These are phyloP conservation scores for Scheffersomyces amazonensis DNA, from an alignment of 805 yeast genomes.

Conservation along the genomic window DNA sequence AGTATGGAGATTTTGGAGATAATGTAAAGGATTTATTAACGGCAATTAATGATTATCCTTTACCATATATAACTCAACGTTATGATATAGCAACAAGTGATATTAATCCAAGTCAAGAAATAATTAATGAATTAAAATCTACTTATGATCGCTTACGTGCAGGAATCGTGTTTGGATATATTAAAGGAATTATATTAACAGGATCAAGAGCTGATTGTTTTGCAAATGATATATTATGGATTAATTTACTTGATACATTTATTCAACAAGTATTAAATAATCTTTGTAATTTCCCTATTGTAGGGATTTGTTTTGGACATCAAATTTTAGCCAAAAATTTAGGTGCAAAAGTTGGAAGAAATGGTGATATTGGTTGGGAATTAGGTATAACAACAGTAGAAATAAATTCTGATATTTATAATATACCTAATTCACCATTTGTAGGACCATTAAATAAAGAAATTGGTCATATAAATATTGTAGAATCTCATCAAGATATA, in stretches of 20 bases:
- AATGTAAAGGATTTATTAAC: conserved; percentile 33
- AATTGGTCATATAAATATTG: conserved; percentile 28
- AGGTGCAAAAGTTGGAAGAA: conserved; percentile 58
- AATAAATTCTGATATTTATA: conserved; percentile 40
- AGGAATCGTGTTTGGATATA: conserved; percentile 20
- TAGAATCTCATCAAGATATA: conserved; percentile 39
- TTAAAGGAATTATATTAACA: conserved; percentile 47
- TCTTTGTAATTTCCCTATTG: conserved; percentile 34
- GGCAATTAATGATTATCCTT: conserved; percentile 14
- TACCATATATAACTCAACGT: conserved; percentile 11
- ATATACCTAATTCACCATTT: conserved; percentile 19
- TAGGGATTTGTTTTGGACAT: conserved; percentile 87
- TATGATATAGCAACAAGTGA: conserved; percentile 34
- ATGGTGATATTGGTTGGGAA: conserved; percentile 67
- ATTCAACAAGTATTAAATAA: conserved; percentile 15
- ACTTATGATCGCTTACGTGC: conserved; percentile 16
- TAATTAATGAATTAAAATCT: conserved; percentile 6
- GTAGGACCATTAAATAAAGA: conserved; percentile 26
- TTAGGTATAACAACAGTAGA: conserved; percentile 54
- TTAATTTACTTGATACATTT: conserved; percentile 36
- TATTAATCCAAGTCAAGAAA: conserved; percentile 10
- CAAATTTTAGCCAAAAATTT: conserved; percentile 69
- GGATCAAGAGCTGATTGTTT: conserved; percentile 53
- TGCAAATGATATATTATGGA: conserved; percentile 38
- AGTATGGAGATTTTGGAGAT: conserved; percentile 56